Base-by-base conservation (phyloP, 2,329 filamentous ascomycete species). In the Stemphylium beticola region DNA sequence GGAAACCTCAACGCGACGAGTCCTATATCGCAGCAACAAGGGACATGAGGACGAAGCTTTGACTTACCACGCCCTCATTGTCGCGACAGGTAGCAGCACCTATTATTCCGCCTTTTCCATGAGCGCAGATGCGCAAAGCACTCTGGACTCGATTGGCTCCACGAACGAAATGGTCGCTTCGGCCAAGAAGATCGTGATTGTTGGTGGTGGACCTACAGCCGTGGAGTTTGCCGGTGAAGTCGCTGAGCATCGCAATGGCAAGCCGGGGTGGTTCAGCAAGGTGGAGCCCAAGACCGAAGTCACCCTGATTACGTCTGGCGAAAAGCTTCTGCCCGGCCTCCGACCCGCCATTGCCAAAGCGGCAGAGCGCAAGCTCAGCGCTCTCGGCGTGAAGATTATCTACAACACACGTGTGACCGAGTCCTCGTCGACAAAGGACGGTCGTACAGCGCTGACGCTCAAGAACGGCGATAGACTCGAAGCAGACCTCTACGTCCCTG, bases 1-100 rank as follows among this genome's bases (percentile, higher is more conserved):
- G 15, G 77, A 85, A 48, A 67, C 74, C 1, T 59, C 71, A 2
- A 63, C 60, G 17, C 78, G 81, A 26, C 79, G 69, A 1, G 76
- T 86, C 6, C 71, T 74, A 3, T 75, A 83, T 60, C 73, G 68
- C 6, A 67, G 64, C n/a, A 56, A 38, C 39, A 60, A 65, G 12
- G 39, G 49, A 43, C 68, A 66, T 4, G 49, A 50, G 17, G 68
- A 71, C 15, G 61, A 65, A 41, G 66, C 61, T 26, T 58, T 85
- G 10, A 50, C 73, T 2, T 86, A 82, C 66, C 79, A 85, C 60
- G 79, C 82, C n/a, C 75, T 86, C 2, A 74, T 86, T 43, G 80
- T 86, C 53, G 82, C 83, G 8, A 84, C 83, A 0, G 84, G 84
- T 7, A 79, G 80, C 34, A 77, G 66, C 11, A 82, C 83, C 1